phyloP scores from a whole-genome alignment of 352 stramenopile genomes.

The Phytophthora ohioensis region DNA sequence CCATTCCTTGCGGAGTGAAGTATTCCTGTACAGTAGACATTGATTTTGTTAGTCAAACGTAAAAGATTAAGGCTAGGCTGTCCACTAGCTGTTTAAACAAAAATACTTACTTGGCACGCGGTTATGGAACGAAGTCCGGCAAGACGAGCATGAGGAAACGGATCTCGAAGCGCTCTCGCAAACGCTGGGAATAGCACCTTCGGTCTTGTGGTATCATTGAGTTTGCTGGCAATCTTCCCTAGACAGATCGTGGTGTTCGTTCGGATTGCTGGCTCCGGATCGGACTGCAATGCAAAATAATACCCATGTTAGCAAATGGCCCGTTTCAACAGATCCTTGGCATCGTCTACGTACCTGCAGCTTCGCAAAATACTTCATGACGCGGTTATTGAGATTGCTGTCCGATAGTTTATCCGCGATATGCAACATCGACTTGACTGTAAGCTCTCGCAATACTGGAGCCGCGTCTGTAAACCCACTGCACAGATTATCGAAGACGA shows the following conservation, averaged over 20 bases:
- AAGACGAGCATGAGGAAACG: constrained; percentile 90
- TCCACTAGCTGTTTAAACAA: neutral
- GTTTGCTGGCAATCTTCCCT: constrained; percentile 87
- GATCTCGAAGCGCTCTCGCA: constrained; percentile 81
- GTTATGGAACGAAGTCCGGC: constrained; percentile 85
- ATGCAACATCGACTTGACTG: constrained; percentile 93
- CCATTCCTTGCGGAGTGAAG: constrained; percentile 78
- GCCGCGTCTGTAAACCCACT: constrained; percentile 92
- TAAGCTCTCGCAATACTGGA: constrained; percentile 90
- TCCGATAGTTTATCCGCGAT: constrained; percentile 92
- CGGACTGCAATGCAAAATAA: constrained; percentile 49
- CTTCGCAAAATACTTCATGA: constrained; percentile 94
- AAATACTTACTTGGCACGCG: constrained; percentile 72
- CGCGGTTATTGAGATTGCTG: constrained; percentile 91
- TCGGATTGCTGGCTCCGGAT: constrained; percentile 91
- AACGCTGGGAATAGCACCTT: constrained; percentile 93
- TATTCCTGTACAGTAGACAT: constrained; percentile 53
- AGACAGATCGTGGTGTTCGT: constrained; percentile 95
- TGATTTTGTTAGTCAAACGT: constrained; percentile 13
- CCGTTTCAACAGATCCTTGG: too few relatives aligned
- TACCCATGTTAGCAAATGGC: neutral
- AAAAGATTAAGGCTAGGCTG: too few relatives aligned
- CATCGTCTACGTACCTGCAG: constrained; percentile 68
- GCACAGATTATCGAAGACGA: constrained; percentile 93
- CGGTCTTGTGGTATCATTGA: constrained; percentile 86